These are phyloP conservation scores for Suillus decipiens DNA, from an alignment of 768 basidiomycete species.

Conservation along the genomic window DNA sequence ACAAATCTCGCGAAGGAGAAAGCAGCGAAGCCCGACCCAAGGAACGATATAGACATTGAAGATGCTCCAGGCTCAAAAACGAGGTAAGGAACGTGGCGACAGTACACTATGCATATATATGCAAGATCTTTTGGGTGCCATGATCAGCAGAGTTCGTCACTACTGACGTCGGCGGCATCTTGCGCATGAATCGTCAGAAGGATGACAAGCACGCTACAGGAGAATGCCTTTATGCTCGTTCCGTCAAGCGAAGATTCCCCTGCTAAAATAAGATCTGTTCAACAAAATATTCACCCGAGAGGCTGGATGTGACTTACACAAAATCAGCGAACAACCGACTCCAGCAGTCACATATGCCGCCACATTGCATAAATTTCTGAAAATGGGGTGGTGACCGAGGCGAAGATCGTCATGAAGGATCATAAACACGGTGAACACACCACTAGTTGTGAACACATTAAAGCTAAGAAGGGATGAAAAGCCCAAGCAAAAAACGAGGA, in stretches of 20 bases:
- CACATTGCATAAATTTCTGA: background rate
- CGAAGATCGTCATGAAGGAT: background rate
- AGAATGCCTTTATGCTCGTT: slow-evolving; percentile 17
- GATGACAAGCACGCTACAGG: slow-evolving; percentile 31
- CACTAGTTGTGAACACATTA: background rate
- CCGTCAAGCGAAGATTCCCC: background rate
- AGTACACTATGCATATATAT: slow-evolving; percentile 17
- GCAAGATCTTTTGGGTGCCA: slow-evolving; percentile 19
- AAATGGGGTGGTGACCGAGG: background rate
- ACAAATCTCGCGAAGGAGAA: slow-evolving; percentile 14
- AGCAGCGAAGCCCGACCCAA: slow-evolving; percentile 20
- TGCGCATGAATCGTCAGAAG: slow-evolving; percentile 40
- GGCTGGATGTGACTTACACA: background rate
- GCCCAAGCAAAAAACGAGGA: background rate
- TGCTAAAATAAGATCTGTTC: background rate
- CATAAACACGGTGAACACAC: background rate
- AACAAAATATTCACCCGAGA: slow-evolving; percentile 12
- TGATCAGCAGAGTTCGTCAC: slow-evolving; percentile 34
- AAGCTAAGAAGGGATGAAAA: background rate
- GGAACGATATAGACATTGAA: slow-evolving; percentile 14
- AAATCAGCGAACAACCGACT: background rate
- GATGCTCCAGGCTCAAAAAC: slow-evolving; percentile 15
- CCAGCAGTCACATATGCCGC: background rate
- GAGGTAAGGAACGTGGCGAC: slow-evolving; percentile 16
- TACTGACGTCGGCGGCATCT: slow-evolving; percentile 35